phyloP scores from a whole-genome alignment of 108 stramenopile genomes.

The Cyclostephanos tholiformis region DNA sequence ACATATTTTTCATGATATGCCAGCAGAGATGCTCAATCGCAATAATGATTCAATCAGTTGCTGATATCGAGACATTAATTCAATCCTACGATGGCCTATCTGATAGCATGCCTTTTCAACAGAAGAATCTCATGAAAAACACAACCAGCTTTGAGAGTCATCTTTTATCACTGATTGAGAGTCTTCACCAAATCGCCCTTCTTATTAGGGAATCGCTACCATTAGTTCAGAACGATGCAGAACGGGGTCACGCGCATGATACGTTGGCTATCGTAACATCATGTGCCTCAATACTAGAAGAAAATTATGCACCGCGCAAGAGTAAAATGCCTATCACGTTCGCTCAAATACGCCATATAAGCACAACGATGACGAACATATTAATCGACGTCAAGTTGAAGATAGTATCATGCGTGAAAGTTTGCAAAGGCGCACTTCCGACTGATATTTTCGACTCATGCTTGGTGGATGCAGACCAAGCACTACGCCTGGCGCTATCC shows the following conservation, averaged over 20 bases:
- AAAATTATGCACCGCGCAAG: slow-evolving; percentile 28
- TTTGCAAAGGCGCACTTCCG: slow-evolving; percentile 27
- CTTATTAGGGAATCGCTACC: slow-evolving; percentile 42
- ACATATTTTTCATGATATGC: slow-evolving; percentile 56
- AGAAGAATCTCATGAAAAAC: slow-evolving; percentile 22
- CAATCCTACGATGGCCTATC: slow-evolving; percentile 25
- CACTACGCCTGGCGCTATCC: slow-evolving; percentile 19
- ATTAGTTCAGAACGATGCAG: slow-evolving; percentile 27
- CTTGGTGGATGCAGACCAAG: slow-evolving; percentile 7
- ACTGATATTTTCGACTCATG: slow-evolving; percentile 37
- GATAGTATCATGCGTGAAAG: slow-evolving; percentile 31
- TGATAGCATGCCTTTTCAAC: slow-evolving; percentile 51
- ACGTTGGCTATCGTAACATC: slow-evolving; percentile 38
- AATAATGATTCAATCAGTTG: slow-evolving; percentile 39
- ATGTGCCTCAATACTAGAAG: slow-evolving; percentile 40
- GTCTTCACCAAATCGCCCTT: slow-evolving; percentile 53
- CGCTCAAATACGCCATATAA: slow-evolving; percentile 19
- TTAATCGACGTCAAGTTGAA: slow-evolving; percentile 27
- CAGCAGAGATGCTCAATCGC: slow-evolving; percentile 57
- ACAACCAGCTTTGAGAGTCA: slow-evolving; percentile 47
- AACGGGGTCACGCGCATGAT: slow-evolving; percentile 32
- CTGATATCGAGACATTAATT: slow-evolving; percentile 24
- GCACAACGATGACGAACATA: slow-evolving; percentile 2
- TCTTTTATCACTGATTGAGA: slow-evolving; percentile 43
- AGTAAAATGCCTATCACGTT: slow-evolving; percentile 32